Evolutionary conservation across 2,329 filamentous ascomycete genomes (phyloP), one percentile per base, ranked within the genome.

Genomic region (Alternaria sp.): DNA sequence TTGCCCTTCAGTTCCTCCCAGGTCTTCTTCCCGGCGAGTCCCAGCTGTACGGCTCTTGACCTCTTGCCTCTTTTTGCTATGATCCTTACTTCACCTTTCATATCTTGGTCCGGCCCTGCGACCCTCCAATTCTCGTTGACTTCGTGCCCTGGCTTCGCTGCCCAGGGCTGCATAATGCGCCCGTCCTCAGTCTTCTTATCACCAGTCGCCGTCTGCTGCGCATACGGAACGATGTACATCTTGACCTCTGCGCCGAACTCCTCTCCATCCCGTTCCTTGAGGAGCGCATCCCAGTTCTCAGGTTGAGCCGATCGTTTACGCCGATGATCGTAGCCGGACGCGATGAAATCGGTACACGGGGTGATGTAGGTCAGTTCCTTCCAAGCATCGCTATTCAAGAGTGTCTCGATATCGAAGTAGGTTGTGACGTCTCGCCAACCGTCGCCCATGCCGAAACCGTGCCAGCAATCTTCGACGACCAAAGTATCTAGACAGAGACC

Each of bases 391-490:
- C 76, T 71, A 7, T 73, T 71, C 41, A 79, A 51, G 5, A 80
- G 61, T 5, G 63, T 61, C 59, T 79, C 77, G 26, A 79, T 73
- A 37, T 79, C 76, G 49, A 75, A 72, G 37, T 79, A 79, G 4
- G 77, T 79, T 2, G 73, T 76, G 8, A 77, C 68, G 59, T 79
- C 75, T 55, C 75, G 73, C 74, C 74, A 79, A 18, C 72, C 71
- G 49, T 77, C 76, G 18, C 72, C 71, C 47, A 77, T 58, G 6
- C 75, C 77, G 47, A 74, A 74, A n/a, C 74, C 76, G 59, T 80
- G 78, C 68, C 76, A 79, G 43, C 71, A 72, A 49, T 80, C 78
- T 21, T 79, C 73, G 2, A 80, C 71, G 20, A 74, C 66, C 9
- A 80, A 65, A 8, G 70, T 68, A 43, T 78, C 71, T 9, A 80